These are phyloP conservation scores for Camellia sinensis DNA, from an alignment of 148 eudicot genomes.

Conservation along the genomic window DNA sequence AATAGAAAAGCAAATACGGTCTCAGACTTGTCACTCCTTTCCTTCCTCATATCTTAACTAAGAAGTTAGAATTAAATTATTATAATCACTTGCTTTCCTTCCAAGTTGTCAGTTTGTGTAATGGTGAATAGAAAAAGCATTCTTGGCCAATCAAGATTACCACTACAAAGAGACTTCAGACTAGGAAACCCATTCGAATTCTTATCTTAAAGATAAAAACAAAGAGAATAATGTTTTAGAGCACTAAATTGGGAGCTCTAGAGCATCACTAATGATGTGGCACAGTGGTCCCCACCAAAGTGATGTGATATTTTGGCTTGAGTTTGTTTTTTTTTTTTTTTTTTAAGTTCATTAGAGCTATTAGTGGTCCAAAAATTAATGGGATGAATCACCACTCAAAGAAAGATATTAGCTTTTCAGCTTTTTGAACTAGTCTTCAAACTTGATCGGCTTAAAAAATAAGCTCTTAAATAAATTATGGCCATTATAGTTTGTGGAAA, in stretches of 20 bases:
- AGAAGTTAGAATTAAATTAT: neutral
- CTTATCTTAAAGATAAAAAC: neutral
- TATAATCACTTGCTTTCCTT: neutral
- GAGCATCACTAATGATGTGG: too few species aligned
- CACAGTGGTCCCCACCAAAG: too few species aligned
- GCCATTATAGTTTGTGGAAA: slow-evolving; percentile 11
- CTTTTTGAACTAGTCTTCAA: neutral
- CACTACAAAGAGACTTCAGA: neutral
- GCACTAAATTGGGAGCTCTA: too few species aligned
- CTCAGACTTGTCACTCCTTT: too few species aligned
- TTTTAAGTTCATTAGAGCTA: too few species aligned
- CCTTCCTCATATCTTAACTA: neutral
- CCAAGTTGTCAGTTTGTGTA: neutral
- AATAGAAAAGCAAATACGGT: too few species aligned
- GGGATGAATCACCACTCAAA: too few species aligned
- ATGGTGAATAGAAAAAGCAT: neutral
- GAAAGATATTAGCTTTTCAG: neutral
- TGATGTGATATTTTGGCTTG: too few species aligned
- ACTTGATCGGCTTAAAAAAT: neutral
- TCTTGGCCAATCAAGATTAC: neutral
- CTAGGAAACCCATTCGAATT: neutral
- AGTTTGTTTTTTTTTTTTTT: too few species aligned
- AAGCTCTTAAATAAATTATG: neutral
- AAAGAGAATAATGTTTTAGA: too few species aligned
- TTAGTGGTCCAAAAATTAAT: too few species aligned